phyloP scores from a whole-genome alignment of 2,329 filamentous ascomycete genomes.

The Dryadomyces quercus-mongolicae region DNA sequence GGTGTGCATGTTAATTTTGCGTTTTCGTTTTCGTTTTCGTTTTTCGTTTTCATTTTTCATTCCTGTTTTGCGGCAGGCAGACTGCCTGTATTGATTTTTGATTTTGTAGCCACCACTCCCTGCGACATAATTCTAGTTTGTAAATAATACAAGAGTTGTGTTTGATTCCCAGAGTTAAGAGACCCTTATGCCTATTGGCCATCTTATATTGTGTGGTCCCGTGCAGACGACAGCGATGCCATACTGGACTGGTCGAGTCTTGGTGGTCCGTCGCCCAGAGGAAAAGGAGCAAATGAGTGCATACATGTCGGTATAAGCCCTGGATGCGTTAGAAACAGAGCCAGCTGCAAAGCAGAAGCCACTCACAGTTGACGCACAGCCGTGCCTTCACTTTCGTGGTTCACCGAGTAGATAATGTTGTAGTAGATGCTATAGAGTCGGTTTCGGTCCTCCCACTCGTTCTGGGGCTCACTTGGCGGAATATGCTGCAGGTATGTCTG shows the following conservation, averaged over 20 bases:
- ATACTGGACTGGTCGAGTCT: not conserved
- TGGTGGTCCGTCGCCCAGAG: not conserved
- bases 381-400: not conserved
- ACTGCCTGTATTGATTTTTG: not conserved
- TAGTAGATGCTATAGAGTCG: constrained; percentile 4
- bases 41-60: not conserved
- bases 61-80: not conserved
- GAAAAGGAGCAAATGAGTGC: constrained; percentile 1
- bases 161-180: no score
- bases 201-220: not conserved
- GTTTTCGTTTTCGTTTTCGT: not conserved
- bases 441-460: constrained; percentile 3
- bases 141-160: no score
- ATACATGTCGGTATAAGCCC: constrained; percentile 2
- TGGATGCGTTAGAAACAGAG: not conserved
- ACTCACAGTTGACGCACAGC: constrained; percentile 1
- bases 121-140: no score
- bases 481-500: not conserved
- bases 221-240: not conserved
- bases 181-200: no score
- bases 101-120: no score
- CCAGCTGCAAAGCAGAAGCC: no score
- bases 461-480: not conserved
- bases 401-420: constrained; percentile 1
- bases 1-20: no score